Base-by-base conservation (phyloP, 176 grass and related monocot species). In the Alopecurus myosuroides region DNA sequence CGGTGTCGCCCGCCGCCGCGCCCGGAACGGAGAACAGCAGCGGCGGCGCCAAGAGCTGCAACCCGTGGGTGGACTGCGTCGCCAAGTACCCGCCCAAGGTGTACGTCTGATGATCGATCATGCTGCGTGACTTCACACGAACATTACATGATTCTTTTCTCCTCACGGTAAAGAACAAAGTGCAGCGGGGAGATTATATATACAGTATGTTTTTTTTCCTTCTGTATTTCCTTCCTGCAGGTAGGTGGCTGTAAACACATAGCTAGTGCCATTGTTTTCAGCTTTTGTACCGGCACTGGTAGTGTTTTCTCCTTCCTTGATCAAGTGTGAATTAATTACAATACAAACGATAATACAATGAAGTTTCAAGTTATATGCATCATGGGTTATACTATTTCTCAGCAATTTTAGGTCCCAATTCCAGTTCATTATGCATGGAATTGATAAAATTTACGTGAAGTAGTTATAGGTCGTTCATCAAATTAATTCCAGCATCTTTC, bases 31-130 rank as follows among this genome's bases (percentile, higher is more conserved):
- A 53, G 39, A 48, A 19, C 15, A 49, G 15, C 5, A 6, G 4
- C 3, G 36, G 15, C 5, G 36, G 4, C 3, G 36, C 36, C 36
- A 76, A 1, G 37, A 71, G 86, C 62, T 89, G 92, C 81, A 94
- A 91, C 74, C 92, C 92, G 5, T 94, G 92, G 92, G 86, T 50
- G 73, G 89, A 87, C 46, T 88, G 85, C 89, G 60, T 91, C 17
- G 89, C 86, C n/a, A 89, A 56, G 77, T 91, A 94, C 86, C 92
- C 92, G 12, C 83, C 89, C 17, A 91, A 91, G 81, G 81, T 77
- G 19, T 91, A 84, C 70, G 85, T 85, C 50, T 91, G 63, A 77
- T 53, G 28, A 49, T 63, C 33, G 19, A 69, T 48, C 14, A 34
- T 28, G 60, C 77, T 36, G 46, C 83, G 51, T 52, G 70, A 39